These are phyloP conservation scores for Eimeria mitis DNA, from an alignment of 169 alveolate genomes.

Conservation along the genomic window DNA sequence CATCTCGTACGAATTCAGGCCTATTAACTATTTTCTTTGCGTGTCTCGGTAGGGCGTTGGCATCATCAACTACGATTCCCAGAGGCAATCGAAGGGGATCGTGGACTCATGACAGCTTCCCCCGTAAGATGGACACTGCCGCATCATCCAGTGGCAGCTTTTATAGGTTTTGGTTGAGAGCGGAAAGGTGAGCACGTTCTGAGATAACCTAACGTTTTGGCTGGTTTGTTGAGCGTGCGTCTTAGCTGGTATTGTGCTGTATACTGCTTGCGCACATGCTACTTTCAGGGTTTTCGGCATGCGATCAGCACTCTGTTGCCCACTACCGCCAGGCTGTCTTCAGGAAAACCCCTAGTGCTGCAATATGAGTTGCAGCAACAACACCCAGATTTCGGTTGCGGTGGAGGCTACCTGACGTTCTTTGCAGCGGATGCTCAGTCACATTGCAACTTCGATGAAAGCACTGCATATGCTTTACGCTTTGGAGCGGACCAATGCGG, in stretches of 20 bases:
- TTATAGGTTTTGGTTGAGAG: background rate
- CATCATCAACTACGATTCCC: background rate
- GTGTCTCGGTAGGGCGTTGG: slow-evolving; percentile 14
- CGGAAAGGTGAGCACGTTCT: too few species aligned
- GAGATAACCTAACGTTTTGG: background rate
- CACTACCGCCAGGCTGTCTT: slow-evolving; percentile 10
- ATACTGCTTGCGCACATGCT: background rate
- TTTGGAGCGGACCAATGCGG: slow-evolving; percentile 64
- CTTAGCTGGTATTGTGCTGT: background rate
- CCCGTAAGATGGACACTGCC: background rate
- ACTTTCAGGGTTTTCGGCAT: slow-evolving; percentile 37
- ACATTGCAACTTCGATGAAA: slow-evolving; percentile 9
- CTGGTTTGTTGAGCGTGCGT: background rate
- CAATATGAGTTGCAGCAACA: slow-evolving; percentile 58
- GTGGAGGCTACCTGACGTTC: slow-evolving; percentile 57
- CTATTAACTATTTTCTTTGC: background rate
- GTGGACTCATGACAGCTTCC: slow-evolving; percentile 35
- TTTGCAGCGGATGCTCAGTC: slow-evolving; percentile 33
- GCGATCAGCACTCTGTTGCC: slow-evolving; percentile 43
- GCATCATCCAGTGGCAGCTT: background rate
- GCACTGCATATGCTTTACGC: slow-evolving; percentile 25
- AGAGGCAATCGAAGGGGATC: slow-evolving; percentile 39
- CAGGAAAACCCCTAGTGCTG: slow-evolving; percentile 10
- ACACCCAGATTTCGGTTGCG: slow-evolving; percentile 24
- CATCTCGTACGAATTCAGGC: background rate